Base-by-base conservation (phyloP, 1,284 basidiomycete genomes). In the Pseudozyma hubeiensis region DNA sequence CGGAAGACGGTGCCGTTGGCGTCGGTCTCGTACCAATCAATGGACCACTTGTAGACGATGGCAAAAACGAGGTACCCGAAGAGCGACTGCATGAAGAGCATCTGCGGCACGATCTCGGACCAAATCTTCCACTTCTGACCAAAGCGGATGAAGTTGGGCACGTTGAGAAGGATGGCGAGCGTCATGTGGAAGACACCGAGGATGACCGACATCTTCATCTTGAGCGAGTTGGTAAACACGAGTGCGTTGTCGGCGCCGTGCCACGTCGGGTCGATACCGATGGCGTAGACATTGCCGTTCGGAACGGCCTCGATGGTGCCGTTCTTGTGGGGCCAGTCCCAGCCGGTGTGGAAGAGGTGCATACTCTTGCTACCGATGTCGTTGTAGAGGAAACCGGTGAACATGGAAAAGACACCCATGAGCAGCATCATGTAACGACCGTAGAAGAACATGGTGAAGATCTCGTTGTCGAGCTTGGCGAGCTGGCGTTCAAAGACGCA, bases 131-230 rank as follows among this genome's bases (percentile, higher is more conserved):
- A 85, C 49, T 87, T 87, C 53, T 93, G 91, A 84, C 93, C 94
- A 87, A 97, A 97, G 85, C 89, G 93, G 80, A 97, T 85, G 86
- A 95, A 93, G 87, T 99, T 99, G 49, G 94, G 94, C 7, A 98
- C 87, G 88, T 98, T 94, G 56, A 99, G 88, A 85, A 93, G 97
- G 78, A 98, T 89, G 31, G 96, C 94, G 84, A 99, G 98, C 11
- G 96, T 93, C 96, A 99, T 99, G 85, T 99, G 97, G 76, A 93
- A 92, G 75, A 99, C 96, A 86, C 97, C 97, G 63, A 99, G 87
- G 57, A 99, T 90, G 83, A 99, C 92, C 16, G 94, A 93, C 94
- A 99, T 95, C 88, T 99, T 99, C 97, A 99, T 99, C 90, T 99
- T 99, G 88, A 97, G 95, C 59, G 95, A 98, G 86, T 99, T 99